A percentile compares a stretch with the other conserved stretches of the same genome.
Conservation (phyloP, 2,329 filamentous ascomycete genomes). For the Fusarium avenaceum region DNA sequence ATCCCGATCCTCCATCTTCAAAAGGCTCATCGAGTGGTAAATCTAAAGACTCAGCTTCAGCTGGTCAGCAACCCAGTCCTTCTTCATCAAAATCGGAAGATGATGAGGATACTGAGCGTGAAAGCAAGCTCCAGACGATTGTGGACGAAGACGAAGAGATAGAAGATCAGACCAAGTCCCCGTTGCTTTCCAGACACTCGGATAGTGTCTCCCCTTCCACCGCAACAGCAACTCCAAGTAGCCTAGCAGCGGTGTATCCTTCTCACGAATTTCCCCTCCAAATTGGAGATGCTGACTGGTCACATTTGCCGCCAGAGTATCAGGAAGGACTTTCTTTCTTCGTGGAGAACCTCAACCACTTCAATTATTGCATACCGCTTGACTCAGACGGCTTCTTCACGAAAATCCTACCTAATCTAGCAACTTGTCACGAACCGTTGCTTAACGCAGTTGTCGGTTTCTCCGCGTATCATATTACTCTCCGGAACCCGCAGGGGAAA, state of each 20-base stretch:
- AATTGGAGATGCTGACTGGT: slow-evolving; percentile 61
- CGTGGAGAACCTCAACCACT: slow-evolving; percentile 79
- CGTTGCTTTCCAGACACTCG: slow-evolving; percentile 49
- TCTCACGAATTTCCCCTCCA: slow-evolving; percentile 46
- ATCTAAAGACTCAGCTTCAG: slow-evolving; percentile 55
- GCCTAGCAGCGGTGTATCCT: slow-evolving; percentile 50
- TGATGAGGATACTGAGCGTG: slow-evolving; percentile 60
- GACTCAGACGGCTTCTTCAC: slow-evolving; percentile 81
- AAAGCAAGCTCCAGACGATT: slow-evolving; percentile 65
- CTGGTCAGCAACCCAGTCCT: slow-evolving; percentile 62
- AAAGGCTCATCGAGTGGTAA: slow-evolving; percentile 54
- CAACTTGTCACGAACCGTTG: slow-evolving; percentile 80
- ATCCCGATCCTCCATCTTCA: slow-evolving; percentile 76
- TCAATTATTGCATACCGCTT: slow-evolving; percentile 84
- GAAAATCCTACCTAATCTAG: slow-evolving; percentile 76
- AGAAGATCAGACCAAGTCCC: slow-evolving; percentile 49
- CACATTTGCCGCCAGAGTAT: slow-evolving; percentile 75
- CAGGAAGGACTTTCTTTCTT: slow-evolving; percentile 85
- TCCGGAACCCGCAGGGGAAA: slow-evolving; percentile 77
- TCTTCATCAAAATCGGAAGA: slow-evolving; percentile 68
- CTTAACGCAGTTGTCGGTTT: slow-evolving; percentile 91
- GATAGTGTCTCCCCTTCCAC: slow-evolving; percentile 67
- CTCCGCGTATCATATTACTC: slow-evolving; percentile 85
- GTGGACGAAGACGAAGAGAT: slow-evolving; percentile 66
- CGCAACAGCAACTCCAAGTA: slow-evolving; percentile 58